These are phyloP conservation scores for Dispira simplex DNA, from an alignment of 192 early-diverging fungal species.

Conservation along the genomic window DNA sequence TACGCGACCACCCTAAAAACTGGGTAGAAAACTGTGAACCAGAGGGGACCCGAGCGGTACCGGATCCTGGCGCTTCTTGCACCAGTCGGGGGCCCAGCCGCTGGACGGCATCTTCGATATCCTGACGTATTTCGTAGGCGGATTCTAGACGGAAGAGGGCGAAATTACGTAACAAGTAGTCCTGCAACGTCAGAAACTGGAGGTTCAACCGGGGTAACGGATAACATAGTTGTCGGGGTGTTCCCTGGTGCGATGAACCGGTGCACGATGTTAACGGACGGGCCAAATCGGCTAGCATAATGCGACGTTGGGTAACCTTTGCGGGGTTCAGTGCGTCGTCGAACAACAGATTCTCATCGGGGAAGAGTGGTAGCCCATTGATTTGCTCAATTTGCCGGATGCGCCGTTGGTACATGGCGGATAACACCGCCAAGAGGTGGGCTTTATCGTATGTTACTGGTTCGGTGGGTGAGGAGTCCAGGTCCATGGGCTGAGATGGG, in stretches of 20 bases:
- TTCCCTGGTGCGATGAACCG: not conserved
- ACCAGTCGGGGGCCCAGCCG: constrained; percentile 46
- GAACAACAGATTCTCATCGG: constrained; percentile 62
- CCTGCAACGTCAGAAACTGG: constrained; percentile 84
- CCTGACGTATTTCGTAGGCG: constrained; percentile 69
- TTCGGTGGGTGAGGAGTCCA: constrained; percentile 10
- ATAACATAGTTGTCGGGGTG: constrained; percentile 8
- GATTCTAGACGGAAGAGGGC: constrained; percentile 71
- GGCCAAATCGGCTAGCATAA: not conserved
- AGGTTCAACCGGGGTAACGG: constrained; percentile 81
- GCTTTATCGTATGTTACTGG: constrained; percentile 18
- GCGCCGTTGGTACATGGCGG: constrained; percentile 37
- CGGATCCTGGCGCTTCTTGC: not conserved
- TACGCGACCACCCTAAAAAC: constrained; percentile 88
- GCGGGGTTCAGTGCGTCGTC: constrained; percentile 49
- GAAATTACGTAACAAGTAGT: constrained; percentile 81
- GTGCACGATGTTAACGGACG: not conserved
- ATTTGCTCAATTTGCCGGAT: constrained; percentile 54
- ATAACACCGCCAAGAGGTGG: constrained; percentile 41
- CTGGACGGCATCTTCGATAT: constrained; percentile 74
- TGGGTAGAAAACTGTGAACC: not conserved
- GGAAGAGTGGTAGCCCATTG: constrained; percentile 55
- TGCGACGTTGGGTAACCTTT: constrained; percentile 30
- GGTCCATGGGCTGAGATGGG: constrained; percentile 11
- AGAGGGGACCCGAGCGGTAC: not conserved